Evolutionary conservation across 345 rosid genomes (phyloP), one percentile per base, ranked within the genome.

Genomic region (Acer yangbiense): DNA sequence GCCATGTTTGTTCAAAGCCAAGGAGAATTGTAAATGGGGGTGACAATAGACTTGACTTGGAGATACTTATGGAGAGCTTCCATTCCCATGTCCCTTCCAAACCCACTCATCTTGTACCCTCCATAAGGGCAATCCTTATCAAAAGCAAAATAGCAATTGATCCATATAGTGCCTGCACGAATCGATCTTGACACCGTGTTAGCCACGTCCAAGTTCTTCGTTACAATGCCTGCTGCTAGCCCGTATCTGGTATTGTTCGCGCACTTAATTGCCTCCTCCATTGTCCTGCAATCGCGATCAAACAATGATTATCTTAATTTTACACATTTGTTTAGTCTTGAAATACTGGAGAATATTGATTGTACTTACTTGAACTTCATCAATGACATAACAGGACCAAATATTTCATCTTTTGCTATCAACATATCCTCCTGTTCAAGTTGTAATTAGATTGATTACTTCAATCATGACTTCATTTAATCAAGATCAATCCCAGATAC

Each of bases 371-470:
- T 87, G 94, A 94, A 90, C 80, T 92, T 94, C 89, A 88, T 85
- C 62, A 94, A 69, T 8, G 91, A 80, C 93, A 90, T 85, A 18
- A 94, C 89, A 5, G 98, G 95, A 43, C 97, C 98, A n/a, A 94
- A 94, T 25, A 94, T 94, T 84, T 94, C 97, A 0, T 92, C 98
- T 82, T 79, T 75, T 18, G 84, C 90, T 41, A 94, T 92, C 65
- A 68, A 18, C 95, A 92, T 90, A 58, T 89, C 90, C 25, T 87
- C 97, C 97, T 93, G 86, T 23, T 6, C 12, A 48, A 64, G n/a
- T 63, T 35, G 39, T 50, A 25, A 20, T 2, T 7, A 29, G 21
- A 74, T 9, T 23, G 9, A 46, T 32, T 6, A 46, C 62, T 25
- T 23, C 35, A 1, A 39, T 43, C 39, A 35, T 16, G 18, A 65